Base-by-base conservation (phyloP, 208 protist genomes). In the Acanthamoeba royreba region DNA sequence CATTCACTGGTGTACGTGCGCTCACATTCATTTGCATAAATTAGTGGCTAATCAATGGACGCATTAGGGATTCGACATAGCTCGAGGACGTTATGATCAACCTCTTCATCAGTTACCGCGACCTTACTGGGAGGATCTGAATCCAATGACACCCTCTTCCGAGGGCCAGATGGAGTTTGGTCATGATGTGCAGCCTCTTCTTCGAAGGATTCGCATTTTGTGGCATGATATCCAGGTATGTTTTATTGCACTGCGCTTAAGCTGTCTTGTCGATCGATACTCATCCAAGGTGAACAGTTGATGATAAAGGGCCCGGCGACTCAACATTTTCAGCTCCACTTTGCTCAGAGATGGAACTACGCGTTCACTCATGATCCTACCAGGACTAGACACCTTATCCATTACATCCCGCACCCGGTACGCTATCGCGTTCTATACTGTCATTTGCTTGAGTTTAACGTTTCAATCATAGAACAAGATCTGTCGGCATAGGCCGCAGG, bases 41-140 rank as follows among this genome's bases (percentile, higher is more conserved):
- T n/a, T n/a, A n/a, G n/a, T n/a, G n/a, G n/a, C n/a, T n/a, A n/a
- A n/a, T 63, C 52, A 42, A 45, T 7, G 46, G 9, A 33, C 52
- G n/a, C 33, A n/a, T 8, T 52, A 92, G 89, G 93, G 93, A 0
- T 96, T 96, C 31, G 94, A 96, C 63, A 96, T 96, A 17, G 95
- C 93, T 0, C 81, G 95, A 88, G 95, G 95, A 22, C 87, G 95
- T 49, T 96, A 95, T 63, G 95, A 96, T 63, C 93, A 95, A 85
- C 94, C 95, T 28, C 40, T 93, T 19, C 95, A 96, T 86, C 77
- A 93, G 52, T 85, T 95, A 8, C 95, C 95, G 28, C 58, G 88
- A 85, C 93, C 94, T 0, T 94, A 95, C 53, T 61, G 52, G 87
- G 79, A 92, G 28, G 69, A 77, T 17, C 40, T 92, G 13, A 93